Base-by-base conservation (phyloP, 148 eudicot species). In the Chenopodium album region DNA sequence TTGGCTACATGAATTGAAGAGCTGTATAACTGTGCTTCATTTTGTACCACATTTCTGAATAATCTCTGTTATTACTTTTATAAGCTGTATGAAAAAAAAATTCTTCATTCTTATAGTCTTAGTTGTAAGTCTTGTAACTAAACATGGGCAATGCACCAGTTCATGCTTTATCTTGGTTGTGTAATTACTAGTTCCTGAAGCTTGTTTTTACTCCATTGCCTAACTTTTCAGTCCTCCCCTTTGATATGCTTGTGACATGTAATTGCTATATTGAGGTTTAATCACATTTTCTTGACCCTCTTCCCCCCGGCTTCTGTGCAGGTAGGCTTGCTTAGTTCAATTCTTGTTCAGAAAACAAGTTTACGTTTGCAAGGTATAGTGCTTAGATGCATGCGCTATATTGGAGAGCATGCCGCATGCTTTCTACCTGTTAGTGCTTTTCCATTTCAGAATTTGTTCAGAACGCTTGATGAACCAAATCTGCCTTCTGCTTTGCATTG, bases 281-380 rank as follows among this genome's bases (percentile, higher is more conserved):
- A 29, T 67, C 12, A 11, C 26, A 62, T 20, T 20, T 56, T n/a
- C 66, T 62, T 4, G 23, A 62, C 23, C n/a, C 26, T 62, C 26
- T 26, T 7, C 28, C 29, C 19, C 41, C 26, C 12, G 26, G 69
- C 75, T 81, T 81, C 71, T 41, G 63, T 78, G 79, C 84, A 85
- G 82, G 70, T 85, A 59, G 87, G 75, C 77, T 86, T 95, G 89
- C 96, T 95, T 73, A 66, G 80, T 72, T 84, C 90, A 62, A 87
- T 87, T 80, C 75, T 93, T 34, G 81, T 79, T 65, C 82, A 87
- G 83, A 90, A 87, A 23, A 86, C 80, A 80, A 76, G 91, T 74
- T 79, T 87, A 83, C 82, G 59, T 74, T 64, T 92, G 87, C 94
- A 76, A 84, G 87, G 82, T 72, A 88, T 84, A 63, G 87, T 89